Evolutionary conservation across 2,329 filamentous ascomycete species (phyloP).

Genomic region (Hypocreales sp.): DNA sequence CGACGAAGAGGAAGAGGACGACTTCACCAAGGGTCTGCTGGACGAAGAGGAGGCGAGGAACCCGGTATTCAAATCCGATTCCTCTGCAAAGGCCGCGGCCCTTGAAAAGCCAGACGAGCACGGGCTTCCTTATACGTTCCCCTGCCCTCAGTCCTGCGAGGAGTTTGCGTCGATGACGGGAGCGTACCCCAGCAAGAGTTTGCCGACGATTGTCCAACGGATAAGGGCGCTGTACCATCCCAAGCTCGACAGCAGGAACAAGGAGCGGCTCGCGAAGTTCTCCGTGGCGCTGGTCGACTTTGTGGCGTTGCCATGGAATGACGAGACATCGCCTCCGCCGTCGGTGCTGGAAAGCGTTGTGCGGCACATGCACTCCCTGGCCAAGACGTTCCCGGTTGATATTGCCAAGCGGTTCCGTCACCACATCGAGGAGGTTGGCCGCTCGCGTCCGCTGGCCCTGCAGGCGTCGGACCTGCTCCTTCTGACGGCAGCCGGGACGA

Average conservation of each 20-base stretch:
- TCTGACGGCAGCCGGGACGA: slow-evolving; percentile 67
- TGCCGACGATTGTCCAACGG: slow-evolving; percentile 70
- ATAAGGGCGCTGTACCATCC: slow-evolving; percentile 89
- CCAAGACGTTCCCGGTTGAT: slow-evolving; percentile 67
- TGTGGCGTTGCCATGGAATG: slow-evolving; percentile 31
- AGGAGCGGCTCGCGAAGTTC: slow-evolving; percentile 61
- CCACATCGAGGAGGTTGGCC: slow-evolving; percentile 46
- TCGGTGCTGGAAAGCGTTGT: slow-evolving; percentile 61
- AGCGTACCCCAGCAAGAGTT: slow-evolving; percentile 43
- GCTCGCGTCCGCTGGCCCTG: slow-evolving; percentile 32
- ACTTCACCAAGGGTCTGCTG: slow-evolving; percentile 56
- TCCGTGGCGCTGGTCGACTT: slow-evolving; percentile 50
- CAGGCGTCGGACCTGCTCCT: slow-evolving; percentile 60
- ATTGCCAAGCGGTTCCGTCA: slow-evolving; percentile 64
- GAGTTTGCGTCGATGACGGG: slow-evolving; percentile 57
- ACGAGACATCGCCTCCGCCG: slow-evolving; percentile 38
- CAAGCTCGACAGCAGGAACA: slow-evolving; percentile 72
- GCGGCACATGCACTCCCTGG: slow-evolving; percentile 83
- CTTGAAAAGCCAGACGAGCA: slow-evolving; percentile 28
- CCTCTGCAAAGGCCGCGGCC: slow-evolving; percentile 21
- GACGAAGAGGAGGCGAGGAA: slow-evolving; percentile 40
- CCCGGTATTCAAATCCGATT: slow-evolving; percentile 31
- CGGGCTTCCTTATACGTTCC: slow-evolving; percentile 67
- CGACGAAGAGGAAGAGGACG: slow-evolving; percentile 40
- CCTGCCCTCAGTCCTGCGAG: slow-evolving; percentile 64